Evolutionary conservation across 352 stramenopile species (phyloP).

Genomic region (Peronosclerospora sorghi): DNA sequence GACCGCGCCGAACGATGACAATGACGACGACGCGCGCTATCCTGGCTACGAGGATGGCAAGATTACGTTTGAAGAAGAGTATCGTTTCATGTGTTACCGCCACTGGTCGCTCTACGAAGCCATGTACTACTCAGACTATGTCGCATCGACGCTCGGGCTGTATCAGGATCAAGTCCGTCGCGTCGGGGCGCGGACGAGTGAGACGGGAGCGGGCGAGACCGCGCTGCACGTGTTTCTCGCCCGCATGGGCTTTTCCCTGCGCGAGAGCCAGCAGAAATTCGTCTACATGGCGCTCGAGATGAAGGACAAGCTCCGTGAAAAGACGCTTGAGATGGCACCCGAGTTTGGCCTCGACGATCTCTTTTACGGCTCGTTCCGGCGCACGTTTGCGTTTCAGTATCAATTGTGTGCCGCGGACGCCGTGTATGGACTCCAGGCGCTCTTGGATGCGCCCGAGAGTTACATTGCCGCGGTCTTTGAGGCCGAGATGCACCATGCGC

Average conservation of each 20-base stretch:
- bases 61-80: slow-evolving; percentile 88
- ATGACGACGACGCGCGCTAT: slow-evolving; percentile 25
- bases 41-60: slow-evolving; percentile 67
- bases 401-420: slow-evolving; percentile 92
- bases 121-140: slow-evolving; percentile 94
- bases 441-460: slow-evolving; percentile 85
- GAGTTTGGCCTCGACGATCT: slow-evolving; percentile 93
- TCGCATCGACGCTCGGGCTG: slow-evolving; percentile 83
- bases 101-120: slow-evolving; percentile 92
- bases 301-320: slow-evolving; percentile 87
- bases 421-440: slow-evolving; percentile 88
- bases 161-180: slow-evolving; percentile 56
- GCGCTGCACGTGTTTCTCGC: slow-evolving; percentile 90
- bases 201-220: slow-evolving; percentile 42
- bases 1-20: slow-evolving; percentile 23
- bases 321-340: slow-evolving; percentile 85
- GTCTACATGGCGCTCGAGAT: slow-evolving; percentile 91
- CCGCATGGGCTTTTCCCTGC: slow-evolving; percentile 95
- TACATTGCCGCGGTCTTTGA: slow-evolving; percentile 59
- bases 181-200: slow-evolving; percentile 40
- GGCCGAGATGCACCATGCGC: slow-evolving; percentile 43
- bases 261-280: slow-evolving; percentile 92
- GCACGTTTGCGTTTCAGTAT: slow-evolving; percentile 91
- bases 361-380: slow-evolving; percentile 94
- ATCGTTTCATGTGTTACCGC: slow-evolving; percentile 94